Conservation (phyloP, 257 asterid species). For the Datura wrightii region DNA sequence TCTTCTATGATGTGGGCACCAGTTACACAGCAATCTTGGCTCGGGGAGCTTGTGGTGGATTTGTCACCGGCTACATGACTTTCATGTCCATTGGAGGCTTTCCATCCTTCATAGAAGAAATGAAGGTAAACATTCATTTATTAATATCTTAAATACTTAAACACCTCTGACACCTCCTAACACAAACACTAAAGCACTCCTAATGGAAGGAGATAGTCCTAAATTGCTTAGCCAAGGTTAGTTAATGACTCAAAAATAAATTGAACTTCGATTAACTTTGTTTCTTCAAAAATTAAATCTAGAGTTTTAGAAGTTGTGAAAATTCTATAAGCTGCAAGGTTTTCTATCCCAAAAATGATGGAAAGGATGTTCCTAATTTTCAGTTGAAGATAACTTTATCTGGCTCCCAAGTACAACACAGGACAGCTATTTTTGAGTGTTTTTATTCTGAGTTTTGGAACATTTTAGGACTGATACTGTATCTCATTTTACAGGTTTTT, state of each 20-base stretch:
- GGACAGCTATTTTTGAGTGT: not conserved
- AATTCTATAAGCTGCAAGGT: no score
- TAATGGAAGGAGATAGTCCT: not conserved
- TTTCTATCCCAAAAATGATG: no score
- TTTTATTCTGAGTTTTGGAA: not conserved
- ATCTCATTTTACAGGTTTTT: constrained; percentile 58
- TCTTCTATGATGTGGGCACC: constrained; percentile 89
- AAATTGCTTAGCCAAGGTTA: not conserved
- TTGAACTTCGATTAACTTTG: no score
- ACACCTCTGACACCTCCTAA: not conserved
- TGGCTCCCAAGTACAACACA: not conserved
- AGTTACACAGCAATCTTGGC: constrained; percentile 87
- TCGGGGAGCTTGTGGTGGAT: constrained; percentile 94
- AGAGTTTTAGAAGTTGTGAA: no score
- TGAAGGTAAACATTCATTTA: constrained; percentile 58
- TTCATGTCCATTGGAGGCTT: constrained; percentile 98
- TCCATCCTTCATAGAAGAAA: constrained; percentile 92
- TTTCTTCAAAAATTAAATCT: no score
- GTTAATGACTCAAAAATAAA: no score
- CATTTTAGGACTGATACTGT: not conserved
- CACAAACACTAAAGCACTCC: not conserved
- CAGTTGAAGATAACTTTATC: not conserved
- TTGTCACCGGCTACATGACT: constrained; percentile 88
- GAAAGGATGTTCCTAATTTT: not conserved
- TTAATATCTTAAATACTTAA: not conserved